Base-by-base conservation (phyloP, 805 yeast genomes). In the Nakazawaea ishiwadae region DNA sequence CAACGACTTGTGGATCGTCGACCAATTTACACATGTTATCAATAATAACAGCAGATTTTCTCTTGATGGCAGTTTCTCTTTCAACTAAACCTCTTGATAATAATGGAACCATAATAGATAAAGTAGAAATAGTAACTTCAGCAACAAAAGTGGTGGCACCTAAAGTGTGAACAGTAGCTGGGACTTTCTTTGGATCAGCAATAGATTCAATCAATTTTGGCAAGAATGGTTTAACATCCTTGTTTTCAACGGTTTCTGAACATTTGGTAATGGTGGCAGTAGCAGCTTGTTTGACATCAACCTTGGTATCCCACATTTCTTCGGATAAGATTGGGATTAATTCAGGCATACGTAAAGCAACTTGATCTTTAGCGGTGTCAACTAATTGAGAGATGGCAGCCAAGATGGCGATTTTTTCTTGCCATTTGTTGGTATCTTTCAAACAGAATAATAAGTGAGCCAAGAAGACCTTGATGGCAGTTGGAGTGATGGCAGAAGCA, bases 1-100 rank as follows among this genome's bases (percentile, higher is more conserved):
- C 99, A 73, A 93, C 96, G 66, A 93, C 95, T 77, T 93, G 98
- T 59, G 99, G 99, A 69, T 93, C 99, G 68, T 93, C 99, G 77
- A 93, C 99, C 73, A 93, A 87, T 76, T 93, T 93, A 86, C 99
- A 93, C 99, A 93, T 93, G 96, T 93, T 93, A 73, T 93, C 99
- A 63, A 91, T 85, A 73, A 93, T 93, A 68, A 93, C 99, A 58
- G 99, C 99, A 64, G 98, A 84, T 80, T 93, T 93, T 81, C 99
- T 90, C 86, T 93, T 93, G 80, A 93, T 93, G 59, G 97, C 78
- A 57, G 99, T 93, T 65, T 93, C 99, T 81, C 99, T 93, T 80
- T 93, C 99, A 64, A 95, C 95, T 68, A 93, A 81, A 91, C 99
- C 99, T 85, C 99, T 91, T 58, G 96, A 81, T 69, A 93, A 81